Percentiles rank a stretch among this genome's conserved stretches.
These are phyloP conservation scores for Brassica balearica DNA, from an alignment of 441 rosid genomes.

Conservation along the genomic window DNA sequence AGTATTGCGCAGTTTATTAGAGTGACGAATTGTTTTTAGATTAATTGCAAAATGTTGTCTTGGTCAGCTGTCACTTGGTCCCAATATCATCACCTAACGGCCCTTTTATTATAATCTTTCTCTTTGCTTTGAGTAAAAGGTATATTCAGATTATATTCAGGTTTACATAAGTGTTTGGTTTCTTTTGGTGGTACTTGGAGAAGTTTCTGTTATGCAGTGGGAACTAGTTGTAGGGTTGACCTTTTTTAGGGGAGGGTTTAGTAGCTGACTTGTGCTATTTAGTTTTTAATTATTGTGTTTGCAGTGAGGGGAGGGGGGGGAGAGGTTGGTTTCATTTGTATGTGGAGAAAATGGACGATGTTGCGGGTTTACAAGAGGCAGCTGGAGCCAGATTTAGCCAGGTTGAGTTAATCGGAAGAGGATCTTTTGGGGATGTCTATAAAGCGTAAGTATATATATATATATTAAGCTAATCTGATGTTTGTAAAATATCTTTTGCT, in stretches of 20 bases:
- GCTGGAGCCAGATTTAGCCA: conserved; percentile 81
- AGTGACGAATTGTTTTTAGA: too few relatives aligned
- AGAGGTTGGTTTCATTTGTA: conserved; percentile 23
- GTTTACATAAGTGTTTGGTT: conserved; percentile 19
- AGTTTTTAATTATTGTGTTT: conserved; percentile 15
- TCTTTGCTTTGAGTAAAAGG: too few relatives aligned
- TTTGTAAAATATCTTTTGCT: too few relatives aligned
- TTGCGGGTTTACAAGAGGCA: conserved; percentile 76
- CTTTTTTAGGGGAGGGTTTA: conserved; percentile 34
- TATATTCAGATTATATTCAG: conserved; percentile 28
- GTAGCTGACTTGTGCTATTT: conserved; percentile 32
- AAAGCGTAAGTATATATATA: conserved; percentile 70
- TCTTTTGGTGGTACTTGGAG: conserved; percentile 15
- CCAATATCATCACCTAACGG: too few relatives aligned
- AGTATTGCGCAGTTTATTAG: too few relatives aligned
- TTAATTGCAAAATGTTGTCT: too few relatives aligned
- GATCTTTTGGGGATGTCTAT: conserved; percentile 94
- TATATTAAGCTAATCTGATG: neutral
- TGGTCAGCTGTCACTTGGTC: too few relatives aligned
- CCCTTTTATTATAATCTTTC: too few relatives aligned
- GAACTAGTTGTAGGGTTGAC: conserved; percentile 43
- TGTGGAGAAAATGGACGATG: conserved; percentile 75
- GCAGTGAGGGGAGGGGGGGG: conserved; percentile 16
- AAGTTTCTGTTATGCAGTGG: neutral
- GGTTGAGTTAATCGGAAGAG: conserved; percentile 86